Evolutionary conservation across 768 basidiomycete genomes (phyloP), one percentile per base, ranked within the genome.

Genomic region (Boletus tomentosulus): DNA sequence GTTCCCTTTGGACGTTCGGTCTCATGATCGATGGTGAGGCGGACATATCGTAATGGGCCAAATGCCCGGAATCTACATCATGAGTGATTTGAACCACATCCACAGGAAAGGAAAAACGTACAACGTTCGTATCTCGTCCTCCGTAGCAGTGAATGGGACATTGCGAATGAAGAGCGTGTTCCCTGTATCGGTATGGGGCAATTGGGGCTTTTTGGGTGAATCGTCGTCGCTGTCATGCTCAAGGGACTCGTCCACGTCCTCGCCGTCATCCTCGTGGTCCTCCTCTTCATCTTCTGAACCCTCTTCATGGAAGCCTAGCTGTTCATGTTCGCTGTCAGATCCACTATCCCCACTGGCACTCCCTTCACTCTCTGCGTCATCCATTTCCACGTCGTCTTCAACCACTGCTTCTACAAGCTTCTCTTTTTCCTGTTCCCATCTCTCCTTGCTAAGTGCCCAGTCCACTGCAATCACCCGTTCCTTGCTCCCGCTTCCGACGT

Each of bases 141-240:
- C 94, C 0, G 92, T 96, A 1, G 92, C 90, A 53, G 85, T 80
- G 69, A 92, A 98, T 3, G 94, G 88, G 19, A 99, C 75, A 64
- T 99, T 99, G 45, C 96, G 87, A 31, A 99, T 77, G 72, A 99
- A 99, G 3, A 98, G 75, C 0, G 96, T 98, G 6, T 86, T 92
- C 19, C 95, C 96, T 5, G 84, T 80, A 57, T 94, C 92, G 12
- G 93, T 87, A 12, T 84, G 79, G 16, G 94, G 94, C 25, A 95
- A 76, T 61, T 82, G 73, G 44, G 90, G 84, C 68, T 84, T 83
- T 46, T 76, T 70, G 15, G 78, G 80, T 30, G 76, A 71, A 50
- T 80, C 77, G 16, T 73, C 71, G 11, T 59, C 60, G 33, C 44
- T 34, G 24, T 55, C 51, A 13, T 16, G 47, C 27, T 57, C 61